Percentiles rank a stretch among this genome's conserved stretches.
Conservation (phyloP, 306 rosid species). For the Spatholobus suberectus region DNA sequence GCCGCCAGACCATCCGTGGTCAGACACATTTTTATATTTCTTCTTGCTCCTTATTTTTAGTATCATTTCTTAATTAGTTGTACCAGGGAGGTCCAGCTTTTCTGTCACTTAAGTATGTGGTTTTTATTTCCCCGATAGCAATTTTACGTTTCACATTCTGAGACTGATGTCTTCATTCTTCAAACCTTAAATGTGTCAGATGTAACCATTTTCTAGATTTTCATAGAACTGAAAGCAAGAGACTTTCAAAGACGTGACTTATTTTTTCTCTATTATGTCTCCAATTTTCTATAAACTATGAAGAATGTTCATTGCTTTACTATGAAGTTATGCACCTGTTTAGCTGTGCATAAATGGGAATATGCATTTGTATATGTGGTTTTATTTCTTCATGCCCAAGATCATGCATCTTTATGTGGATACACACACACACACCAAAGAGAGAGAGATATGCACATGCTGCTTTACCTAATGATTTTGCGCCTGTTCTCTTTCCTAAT, state of each 20-base stretch:
- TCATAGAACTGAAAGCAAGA: conserved; percentile 13
- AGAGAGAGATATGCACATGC: neutral
- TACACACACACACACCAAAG: neutral
- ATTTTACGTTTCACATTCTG: conserved; percentile 33
- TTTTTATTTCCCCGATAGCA: conserved; percentile 23
- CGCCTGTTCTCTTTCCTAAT: conserved; percentile 41
- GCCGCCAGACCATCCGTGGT: conserved; percentile 65
- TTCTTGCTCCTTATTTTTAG: conserved; percentile 31
- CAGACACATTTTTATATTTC: conserved; percentile 42
- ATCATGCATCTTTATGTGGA: neutral
- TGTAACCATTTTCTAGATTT: conserved; percentile 20
- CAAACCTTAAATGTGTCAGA: conserved; percentile 16
- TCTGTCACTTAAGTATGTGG: conserved; percentile 4
- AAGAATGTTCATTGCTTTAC: conserved; percentile 23
- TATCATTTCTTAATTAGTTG: conserved; percentile 21
- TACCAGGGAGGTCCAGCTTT: conserved; percentile 13
- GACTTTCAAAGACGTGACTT: neutral
- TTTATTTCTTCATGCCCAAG: conserved; percentile 17
- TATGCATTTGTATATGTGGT: conserved; percentile 10
- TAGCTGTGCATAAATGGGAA: conserved; percentile 8
- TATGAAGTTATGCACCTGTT: conserved; percentile 32
- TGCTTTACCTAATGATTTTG: conserved; percentile 32
- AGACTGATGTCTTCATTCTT: conserved; percentile 24
- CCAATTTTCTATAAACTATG: conserved; percentile 16
- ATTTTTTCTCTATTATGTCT: conserved; percentile 5